Base-by-base conservation (phyloP, 805 yeast genomes). In the Saccharomycopsis guyanensis region DNA sequence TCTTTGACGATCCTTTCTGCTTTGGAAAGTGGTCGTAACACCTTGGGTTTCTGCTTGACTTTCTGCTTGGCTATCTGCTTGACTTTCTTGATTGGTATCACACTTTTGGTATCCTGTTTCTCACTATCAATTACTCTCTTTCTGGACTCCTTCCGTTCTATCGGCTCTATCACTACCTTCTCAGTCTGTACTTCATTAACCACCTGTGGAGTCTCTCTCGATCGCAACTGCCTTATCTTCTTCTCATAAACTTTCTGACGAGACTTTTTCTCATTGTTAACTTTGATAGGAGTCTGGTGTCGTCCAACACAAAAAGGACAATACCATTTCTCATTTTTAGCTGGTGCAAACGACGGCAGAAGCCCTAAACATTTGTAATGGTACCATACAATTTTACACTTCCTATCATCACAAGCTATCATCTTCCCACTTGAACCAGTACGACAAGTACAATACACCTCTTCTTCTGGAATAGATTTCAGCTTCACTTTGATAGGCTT, bases 321-420 rank as follows among this genome's bases (percentile, higher is more conserved):
- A 56, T 71, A 79, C 94, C 94, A 84, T 47, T 77, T 78, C 31
- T 75, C 81, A 53, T 70, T 72, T 3, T 56, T 57, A 4, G 89
- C 88, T 1, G 83, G 80, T 16, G 70, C 65, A 3, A 71, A 69
- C 10, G 38, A 46, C 8, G 43, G 19, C 13, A 16, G 29, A 22
- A 84, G 64, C 0, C 86, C 86, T 33, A 84, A 82, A 65, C 94
- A 85, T 35, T 73, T 70, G 68, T 83, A 82, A 63, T 85, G 94
- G 59, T 81, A 85, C 94, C 93, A 84, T 32, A 64, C 70, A 24
- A 44, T 44, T 49, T 75, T 68, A 64, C 97, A 89, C 32, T 75
- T 71, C 2, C 71, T 71, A 55, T 86, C 78, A 60, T 89, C 97
- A 63, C 97, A 91, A 0, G 91, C 96, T 52, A 91, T 74, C 97